Evolutionary conservation across 2,329 filamentous ascomycete genomes (phyloP).

Genomic region (Aureobasidium lini): DNA sequence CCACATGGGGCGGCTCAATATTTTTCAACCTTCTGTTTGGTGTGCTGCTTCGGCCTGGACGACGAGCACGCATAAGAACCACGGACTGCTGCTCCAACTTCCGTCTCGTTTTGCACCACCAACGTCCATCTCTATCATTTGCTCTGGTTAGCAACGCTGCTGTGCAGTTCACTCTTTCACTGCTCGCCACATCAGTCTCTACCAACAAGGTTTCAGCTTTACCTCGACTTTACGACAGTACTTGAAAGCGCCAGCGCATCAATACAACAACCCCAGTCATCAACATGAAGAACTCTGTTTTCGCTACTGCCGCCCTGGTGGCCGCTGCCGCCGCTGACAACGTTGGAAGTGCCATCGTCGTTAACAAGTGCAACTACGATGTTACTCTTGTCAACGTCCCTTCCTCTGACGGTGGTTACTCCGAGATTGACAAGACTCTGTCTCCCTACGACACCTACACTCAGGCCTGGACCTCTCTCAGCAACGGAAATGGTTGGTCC

Average conservation of each 20-base stretch:
- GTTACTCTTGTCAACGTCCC: constrained; percentile 26
- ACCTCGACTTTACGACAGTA: not conserved
- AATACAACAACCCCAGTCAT: constrained; percentile 15
- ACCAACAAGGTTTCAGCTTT: constrained; percentile 14
- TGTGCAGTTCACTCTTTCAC: constrained; percentile 29
- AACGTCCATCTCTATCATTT: constrained; percentile 22
- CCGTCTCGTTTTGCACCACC: constrained; percentile 15
- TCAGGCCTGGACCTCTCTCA: constrained; percentile 28
- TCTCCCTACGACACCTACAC: constrained; percentile 21
- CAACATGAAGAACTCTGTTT: constrained; percentile 21
- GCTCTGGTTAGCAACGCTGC: constrained; percentile 27
- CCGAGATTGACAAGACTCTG: constrained; percentile 21
- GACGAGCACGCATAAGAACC: constrained; percentile 15
- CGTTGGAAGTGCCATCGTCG: constrained; percentile 24
- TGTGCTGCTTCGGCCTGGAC: not conserved
- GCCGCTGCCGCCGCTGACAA: constrained; percentile 15
- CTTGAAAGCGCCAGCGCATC: constrained; percentile 1
- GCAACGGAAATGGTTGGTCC: constrained; percentile 30
- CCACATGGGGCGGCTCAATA: constrained; percentile 16
- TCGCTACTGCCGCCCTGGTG: constrained; percentile 22
- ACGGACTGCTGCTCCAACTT: constrained; percentile 10
- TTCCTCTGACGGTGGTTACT: constrained; percentile 22
- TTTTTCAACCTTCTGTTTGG: constrained; percentile 14
- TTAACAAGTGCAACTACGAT: constrained; percentile 28
- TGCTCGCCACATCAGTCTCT: constrained; percentile 23